Conservation (phyloP, 176 grass and related monocot species). For the Canna indica region DNA sequence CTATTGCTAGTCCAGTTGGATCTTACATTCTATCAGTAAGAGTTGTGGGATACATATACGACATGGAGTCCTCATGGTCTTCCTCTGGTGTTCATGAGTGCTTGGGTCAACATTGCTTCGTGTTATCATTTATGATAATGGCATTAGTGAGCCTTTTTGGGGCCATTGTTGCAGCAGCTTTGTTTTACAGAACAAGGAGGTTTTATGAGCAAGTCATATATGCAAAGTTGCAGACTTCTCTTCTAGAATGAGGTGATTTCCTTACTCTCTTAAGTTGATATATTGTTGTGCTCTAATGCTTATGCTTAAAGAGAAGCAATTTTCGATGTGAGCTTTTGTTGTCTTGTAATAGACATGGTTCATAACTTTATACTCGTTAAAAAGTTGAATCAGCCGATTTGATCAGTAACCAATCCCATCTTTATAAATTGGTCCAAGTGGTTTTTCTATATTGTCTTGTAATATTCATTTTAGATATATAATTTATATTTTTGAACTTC, state of each 20-base stretch:
- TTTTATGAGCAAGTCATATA: constrained; percentile 47
- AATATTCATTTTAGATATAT: too few species aligned
- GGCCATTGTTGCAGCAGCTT: constrained; percentile 22
- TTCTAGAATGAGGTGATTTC: background rate
- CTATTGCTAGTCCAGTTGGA: constrained; percentile 55
- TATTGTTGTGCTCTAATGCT: too few species aligned
- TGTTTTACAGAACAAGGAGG: constrained; percentile 49
- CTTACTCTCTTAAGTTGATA: too few species aligned
- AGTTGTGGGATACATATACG: constrained; percentile 55
- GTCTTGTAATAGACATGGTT: too few species aligned
- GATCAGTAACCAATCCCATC: too few species aligned
- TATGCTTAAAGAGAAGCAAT: too few species aligned
- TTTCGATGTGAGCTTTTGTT: too few species aligned
- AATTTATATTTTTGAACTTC: too few species aligned
- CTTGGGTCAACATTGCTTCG: constrained; percentile 48
- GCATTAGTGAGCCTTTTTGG: constrained; percentile 31
- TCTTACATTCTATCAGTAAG: constrained; percentile 66
- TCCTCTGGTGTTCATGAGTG: constrained; percentile 20
- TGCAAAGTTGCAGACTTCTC: constrained; percentile 12
- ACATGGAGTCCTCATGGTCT: constrained; percentile 31
- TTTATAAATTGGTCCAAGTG: too few species aligned
- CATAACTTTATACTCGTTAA: too few species aligned
- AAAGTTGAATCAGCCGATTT: too few species aligned
- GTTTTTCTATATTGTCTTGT: too few species aligned
- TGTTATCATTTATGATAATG: constrained; percentile 63